phyloP scores from a whole-genome alignment of 1,284 basidiomycete species.

The Filobasidium uniguttulatum region DNA sequence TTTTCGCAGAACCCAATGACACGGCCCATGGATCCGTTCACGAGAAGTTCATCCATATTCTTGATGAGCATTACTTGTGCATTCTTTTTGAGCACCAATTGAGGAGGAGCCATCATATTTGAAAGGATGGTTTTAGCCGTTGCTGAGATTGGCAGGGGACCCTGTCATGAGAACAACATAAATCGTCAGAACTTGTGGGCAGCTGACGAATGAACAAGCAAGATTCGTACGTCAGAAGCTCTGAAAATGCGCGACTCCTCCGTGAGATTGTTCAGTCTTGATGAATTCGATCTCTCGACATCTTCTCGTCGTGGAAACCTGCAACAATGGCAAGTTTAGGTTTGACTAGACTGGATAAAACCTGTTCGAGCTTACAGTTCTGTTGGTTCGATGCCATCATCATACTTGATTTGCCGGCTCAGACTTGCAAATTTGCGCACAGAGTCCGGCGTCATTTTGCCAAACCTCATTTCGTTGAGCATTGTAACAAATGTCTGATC shows the following conservation, averaged over 20 bases:
- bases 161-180: not conserved
- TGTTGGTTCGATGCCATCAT: conserved; percentile 12
- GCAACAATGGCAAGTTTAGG: not conserved
- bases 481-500: conserved; percentile 63
- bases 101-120: conserved; percentile 56
- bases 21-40: conserved; percentile 70
- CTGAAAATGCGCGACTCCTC: conserved; percentile 41
- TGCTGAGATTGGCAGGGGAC: conserved; percentile 29
- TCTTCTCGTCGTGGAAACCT: conserved; percentile 75
- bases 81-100: conserved; percentile 50
- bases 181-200: not conserved
- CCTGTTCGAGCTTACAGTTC: conserved; percentile 46
- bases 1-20: conserved; percentile 50
- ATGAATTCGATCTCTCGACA: conserved; percentile 56
- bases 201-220: conserved; percentile 41
- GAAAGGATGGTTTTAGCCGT: conserved; percentile 53
- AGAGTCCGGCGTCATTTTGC: conserved; percentile 47
- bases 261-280: conserved; percentile 43
- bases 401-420: conserved; percentile 36
- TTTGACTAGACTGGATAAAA: not conserved
- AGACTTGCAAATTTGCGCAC: conserved; percentile 51
- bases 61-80: conserved; percentile 60
- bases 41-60: conserved; percentile 57
- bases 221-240: conserved; percentile 45
- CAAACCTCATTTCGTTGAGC: conserved; percentile 80